Base-by-base conservation (phyloP, 2,329 filamentous ascomycete genomes). In the Colletotrichum sansevieriae region DNA sequence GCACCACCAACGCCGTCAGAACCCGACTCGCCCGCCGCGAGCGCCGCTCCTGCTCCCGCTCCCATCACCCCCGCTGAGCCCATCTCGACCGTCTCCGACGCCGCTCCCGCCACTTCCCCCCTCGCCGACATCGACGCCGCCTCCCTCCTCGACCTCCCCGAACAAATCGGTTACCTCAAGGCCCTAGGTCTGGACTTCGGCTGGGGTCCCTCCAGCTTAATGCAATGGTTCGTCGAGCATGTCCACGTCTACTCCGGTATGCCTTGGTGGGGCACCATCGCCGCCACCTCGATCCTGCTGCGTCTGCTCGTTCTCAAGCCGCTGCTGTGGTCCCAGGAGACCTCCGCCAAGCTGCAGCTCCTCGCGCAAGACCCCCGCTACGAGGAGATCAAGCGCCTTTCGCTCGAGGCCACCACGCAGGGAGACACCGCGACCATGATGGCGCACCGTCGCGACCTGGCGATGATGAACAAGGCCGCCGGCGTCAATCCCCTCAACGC, bases 181-280 rank as follows among this genome's bases (percentile, higher is more conserved):
- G 86, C 89, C 7, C 84, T 98, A 11, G 96, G 96, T 3, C 83
- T 99, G 22, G 93, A 98, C 74, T 98, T 91, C 75, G 94, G 95
- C 76, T 95, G 84, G 83, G 95, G 95, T 15, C 88, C 92, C 5
- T 93, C 94, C 0, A 82, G 90, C 4, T 72, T 88, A 15, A 89
- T 96, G 78, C 86, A 98, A 81, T 95, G 87, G 85, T 22, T 88
- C 3, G 81, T 98, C 11, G 96, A 99, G 83, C 90, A 95, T 76
- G 77, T 97, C 46, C 94, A 99, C 80, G 84, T 98, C 70, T 91
- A 86, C 73, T 82, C 79, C 2, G 93, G 91, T 41, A 80, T 93
- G 63, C 93, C 94, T 12, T 98, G 96, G 96, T 94, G 92, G 85
- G 90, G 83, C 2, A 88, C 92, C 68, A 92, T 98, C 74, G 79